Evolutionary conservation across 805 yeast genomes (phyloP).

Genomic region (Ogataea philodendri): DNA sequence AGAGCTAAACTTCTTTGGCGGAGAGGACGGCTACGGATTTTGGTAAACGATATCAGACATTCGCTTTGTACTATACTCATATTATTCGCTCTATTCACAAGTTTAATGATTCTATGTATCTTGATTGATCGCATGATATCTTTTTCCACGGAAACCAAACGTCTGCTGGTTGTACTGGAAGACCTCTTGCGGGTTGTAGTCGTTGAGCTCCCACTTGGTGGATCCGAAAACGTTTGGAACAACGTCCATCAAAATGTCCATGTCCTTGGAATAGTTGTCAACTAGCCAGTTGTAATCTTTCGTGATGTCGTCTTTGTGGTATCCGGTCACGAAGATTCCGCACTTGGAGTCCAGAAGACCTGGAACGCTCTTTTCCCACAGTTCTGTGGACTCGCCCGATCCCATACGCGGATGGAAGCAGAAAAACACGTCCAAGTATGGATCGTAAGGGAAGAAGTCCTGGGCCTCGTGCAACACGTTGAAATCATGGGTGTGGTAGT

Average conservation of each 20-base stretch:
- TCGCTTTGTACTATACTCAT: conserved; percentile 4
- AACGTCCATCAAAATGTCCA: conserved; percentile 78
- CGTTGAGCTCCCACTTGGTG: conserved; percentile 93
- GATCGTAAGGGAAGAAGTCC: conserved; percentile 97
- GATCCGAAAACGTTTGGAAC: conserved; percentile 74
- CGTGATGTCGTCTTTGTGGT: conserved; percentile 67
- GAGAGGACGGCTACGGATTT: conserved; percentile 31
- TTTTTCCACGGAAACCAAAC: conserved; percentile 92
- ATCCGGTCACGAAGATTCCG: conserved; percentile 87
- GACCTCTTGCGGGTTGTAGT: conserved; percentile 86
- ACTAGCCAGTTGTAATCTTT: conserved; percentile 73
- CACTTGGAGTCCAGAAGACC: conserved; percentile 92
- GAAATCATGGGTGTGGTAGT: conserved; percentile 88
- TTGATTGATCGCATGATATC: conserved; percentile 77
- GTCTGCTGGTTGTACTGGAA: conserved; percentile 88
- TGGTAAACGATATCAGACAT: conserved; percentile 20
- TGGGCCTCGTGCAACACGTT: conserved; percentile 87
- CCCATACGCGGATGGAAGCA: conserved; percentile 94
- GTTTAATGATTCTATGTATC: conserved; percentile 10
- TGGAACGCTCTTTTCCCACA: conserved; percentile 83
- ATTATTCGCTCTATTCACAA: conserved; percentile 11
- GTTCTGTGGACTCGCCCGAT: conserved; percentile 71
- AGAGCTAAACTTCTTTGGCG: conserved; percentile 21
- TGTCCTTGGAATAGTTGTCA: conserved; percentile 64
- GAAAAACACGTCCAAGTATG: conserved; percentile 89